Base-by-base conservation (phyloP, 768 basidiomycete genomes). In the Collybiopsis confluens region DNA sequence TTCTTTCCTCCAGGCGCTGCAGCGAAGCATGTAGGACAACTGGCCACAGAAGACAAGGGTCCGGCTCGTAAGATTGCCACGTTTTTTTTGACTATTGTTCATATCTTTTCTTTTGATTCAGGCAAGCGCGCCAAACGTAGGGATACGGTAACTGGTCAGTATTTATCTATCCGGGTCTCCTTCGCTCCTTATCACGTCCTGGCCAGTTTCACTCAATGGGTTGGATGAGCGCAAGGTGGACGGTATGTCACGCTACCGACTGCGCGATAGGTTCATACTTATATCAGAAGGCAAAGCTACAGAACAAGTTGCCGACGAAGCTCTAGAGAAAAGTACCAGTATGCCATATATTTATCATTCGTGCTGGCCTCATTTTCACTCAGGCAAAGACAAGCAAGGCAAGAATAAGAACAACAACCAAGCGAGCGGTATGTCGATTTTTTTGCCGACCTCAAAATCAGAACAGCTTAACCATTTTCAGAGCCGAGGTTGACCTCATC, bases 371-470 rank as follows among this genome's bases (percentile, higher is more conserved):
- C 18, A 48, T 24, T 33, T 44, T 37, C 5, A 37, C 16, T 15
- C 24, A 58, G 46, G 16, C 18, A 54, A 51, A 27, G 52, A 52
- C 37, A 60, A 55, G 45, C 47, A 54, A 21, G 60, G 59, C 53
- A 61, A 54, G 53, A 61, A 60, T 54, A 59, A 59, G 43, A 56
- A 52, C 9, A 13, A 35, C 16, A 35, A 44, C 4, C 27, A 15
- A 27, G 42, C 44, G 18, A 27, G 21, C 27, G 43, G 50, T 52
- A 18, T 24, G 38, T 52, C 11, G 8, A n/a, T 5, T 18, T 11
- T 36, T 26, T 3, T 9, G 38, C 33, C 8, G 1, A 11, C 30
- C 6, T 13, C 6, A 6, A 13, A 33, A 13, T n/a, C n/a, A 33
- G 30, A 13, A 33, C 5, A 33, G 30, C 30, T 33, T 5, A 33